Percentiles rank a stretch among this genome's conserved stretches.
phyloP scores from a whole-genome alignment of 495 filamentous ascomycete species.

The Penicillium coffeae region DNA sequence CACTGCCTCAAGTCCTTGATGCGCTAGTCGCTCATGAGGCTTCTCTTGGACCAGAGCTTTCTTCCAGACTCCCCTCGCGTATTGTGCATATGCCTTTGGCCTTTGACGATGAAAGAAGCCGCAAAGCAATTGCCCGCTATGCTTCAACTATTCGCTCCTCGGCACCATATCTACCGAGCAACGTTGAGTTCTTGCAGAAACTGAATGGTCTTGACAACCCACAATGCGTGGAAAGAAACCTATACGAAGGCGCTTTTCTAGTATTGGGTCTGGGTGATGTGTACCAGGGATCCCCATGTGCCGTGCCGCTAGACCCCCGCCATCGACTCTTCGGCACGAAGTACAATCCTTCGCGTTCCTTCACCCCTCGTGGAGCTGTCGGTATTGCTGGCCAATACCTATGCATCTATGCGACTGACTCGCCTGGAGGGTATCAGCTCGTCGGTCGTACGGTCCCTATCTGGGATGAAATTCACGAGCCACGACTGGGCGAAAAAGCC shows the following conservation, averaged over 20 bases:
- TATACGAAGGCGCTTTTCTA: conserved; percentile 2
- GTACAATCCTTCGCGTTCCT: conserved; percentile 11
- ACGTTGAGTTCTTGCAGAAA: conserved; percentile 5
- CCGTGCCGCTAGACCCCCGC: conserved; percentile 9
- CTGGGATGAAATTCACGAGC: conserved; percentile 5
- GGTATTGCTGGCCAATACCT: conserved; percentile 6
- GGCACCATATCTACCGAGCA: conserved; percentile 9
- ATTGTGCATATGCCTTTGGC: conserved; percentile 4
- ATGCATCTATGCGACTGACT: conserved; percentile 10
- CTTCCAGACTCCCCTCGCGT: conserved; percentile 2
- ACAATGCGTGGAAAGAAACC: not conserved
- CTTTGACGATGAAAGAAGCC: conserved; percentile 4
- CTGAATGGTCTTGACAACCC: conserved; percentile 6
- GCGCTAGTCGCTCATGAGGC: conserved; percentile 1
- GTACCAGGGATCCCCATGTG: conserved; percentile 6
- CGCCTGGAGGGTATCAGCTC: conserved; percentile 11
- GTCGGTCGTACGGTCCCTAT: conserved; percentile 7
- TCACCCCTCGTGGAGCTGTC: conserved; percentile 10
- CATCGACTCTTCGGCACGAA: conserved; percentile 9
- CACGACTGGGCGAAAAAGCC: not conserved
- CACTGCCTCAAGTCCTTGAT: conserved; percentile 4
- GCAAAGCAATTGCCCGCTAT: conserved; percentile 4
- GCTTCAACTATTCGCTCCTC: conserved; percentile 6
- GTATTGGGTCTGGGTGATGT: conserved; percentile 11
- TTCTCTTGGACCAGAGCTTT: not conserved